Base-by-base conservation (phyloP, 2,329 filamentous ascomycete species). In the Verticillium isaacii region DNA sequence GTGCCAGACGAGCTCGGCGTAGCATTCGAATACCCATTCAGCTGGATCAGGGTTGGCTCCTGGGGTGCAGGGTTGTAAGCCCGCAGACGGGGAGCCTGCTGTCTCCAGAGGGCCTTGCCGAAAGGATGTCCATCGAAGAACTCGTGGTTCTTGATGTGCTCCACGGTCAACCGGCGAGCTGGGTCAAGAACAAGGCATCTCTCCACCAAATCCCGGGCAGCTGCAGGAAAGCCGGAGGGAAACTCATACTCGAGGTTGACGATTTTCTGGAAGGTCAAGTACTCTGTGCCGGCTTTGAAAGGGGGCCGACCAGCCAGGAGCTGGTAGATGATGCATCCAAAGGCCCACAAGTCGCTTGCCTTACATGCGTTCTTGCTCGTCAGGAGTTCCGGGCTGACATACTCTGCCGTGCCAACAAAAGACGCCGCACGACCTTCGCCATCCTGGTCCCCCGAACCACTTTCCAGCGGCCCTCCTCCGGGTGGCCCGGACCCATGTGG, bases 351-450 rank as follows among this genome's bases (percentile, higher is more conserved):
- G 76, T 99, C 95, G 74, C 95, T 98, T 54, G 94, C 92, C 78
- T 98, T 99, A 80, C 94, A 97, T 23, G 94, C 95, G 70, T 91
- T 96, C 79, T 98, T 98, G 71, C 97, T 93, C 34, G 92, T 97
- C 60, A 99, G 81, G n/a, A 99, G 82, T 74, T 99, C 95, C 0
- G 95, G 95, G 71, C 95, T 98, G 68, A 99, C 95, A 71, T 99
- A 99, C 75, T 99, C 95, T 12, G 95, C 95, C 0, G 95, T 99
- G 41, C 95, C 95, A 52, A 99, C 95, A 73, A 99, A 99, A 0
- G 95, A 99, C 39, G 92, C 92, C 14, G 94, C 93, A 67, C 93
- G 86, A 66, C 88, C 87, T 59, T 89, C 86, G 55, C 92, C 88
- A 32, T 78, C 77, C 8, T 71, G 72, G 32, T 76, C 75, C 32